A percentile compares a stretch with the other conserved stretches of the same genome.
phyloP scores from a whole-genome alignment of 345 rosid species.

The Acer campestre region DNA sequence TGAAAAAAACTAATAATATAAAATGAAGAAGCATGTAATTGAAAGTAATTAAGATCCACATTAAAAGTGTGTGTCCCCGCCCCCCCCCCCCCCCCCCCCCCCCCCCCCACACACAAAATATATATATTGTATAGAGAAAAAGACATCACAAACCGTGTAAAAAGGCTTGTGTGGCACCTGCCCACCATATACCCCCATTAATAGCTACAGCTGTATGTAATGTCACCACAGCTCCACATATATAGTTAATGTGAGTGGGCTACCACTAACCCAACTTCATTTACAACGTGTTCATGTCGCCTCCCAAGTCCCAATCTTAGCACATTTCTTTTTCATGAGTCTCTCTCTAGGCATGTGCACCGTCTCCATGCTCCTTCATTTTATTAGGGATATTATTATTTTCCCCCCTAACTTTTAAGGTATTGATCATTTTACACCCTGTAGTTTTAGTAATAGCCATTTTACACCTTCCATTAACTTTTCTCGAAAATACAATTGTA shows the following conservation, averaged over 20 bases:
- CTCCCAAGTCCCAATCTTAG: not conserved
- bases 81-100: too few species aligned
- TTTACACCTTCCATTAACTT: too few species aligned
- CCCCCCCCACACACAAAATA: too few species aligned
- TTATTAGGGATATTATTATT: too few species aligned
- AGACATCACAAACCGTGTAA: not conserved
- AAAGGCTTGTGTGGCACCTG: too few species aligned
- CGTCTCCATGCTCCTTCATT: not conserved
- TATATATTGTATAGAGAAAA: not conserved
- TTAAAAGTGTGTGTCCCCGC: not conserved
- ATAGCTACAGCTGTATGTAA: not conserved
- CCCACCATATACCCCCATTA: too few species aligned
- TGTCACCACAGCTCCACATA: not conserved
- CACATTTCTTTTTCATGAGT: not conserved
- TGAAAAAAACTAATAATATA: too few species aligned
- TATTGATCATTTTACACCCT: too few species aligned
- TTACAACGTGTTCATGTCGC: not conserved
- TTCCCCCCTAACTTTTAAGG: too few species aligned
- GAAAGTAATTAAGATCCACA: not conserved
- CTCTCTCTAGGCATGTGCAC: not conserved
- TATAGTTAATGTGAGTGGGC: constrained; percentile 22
- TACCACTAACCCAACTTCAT: constrained; percentile 1
- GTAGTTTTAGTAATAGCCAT: too few species aligned
- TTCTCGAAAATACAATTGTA: too few species aligned
- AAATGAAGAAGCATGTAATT: too few species aligned